A percentile compares a stretch with the other conserved stretches of the same genome.
Conservation (phyloP, 2,329 filamentous ascomycete genomes). For the Penicillium janthinellum region DNA sequence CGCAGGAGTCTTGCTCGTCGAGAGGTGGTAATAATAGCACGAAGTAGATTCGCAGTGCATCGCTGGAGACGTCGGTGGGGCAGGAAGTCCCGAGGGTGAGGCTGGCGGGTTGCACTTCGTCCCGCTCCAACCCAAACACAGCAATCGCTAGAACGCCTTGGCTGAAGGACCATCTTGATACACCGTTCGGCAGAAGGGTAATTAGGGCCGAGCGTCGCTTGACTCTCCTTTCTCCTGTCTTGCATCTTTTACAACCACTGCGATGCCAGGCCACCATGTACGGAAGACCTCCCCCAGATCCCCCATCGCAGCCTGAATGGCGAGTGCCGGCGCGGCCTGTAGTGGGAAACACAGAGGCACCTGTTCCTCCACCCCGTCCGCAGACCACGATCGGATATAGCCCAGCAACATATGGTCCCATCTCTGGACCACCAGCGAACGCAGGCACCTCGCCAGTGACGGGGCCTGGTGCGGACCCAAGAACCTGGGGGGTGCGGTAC, state of each 20-base stretch:
- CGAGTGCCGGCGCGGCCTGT: slow-evolving; percentile 32
- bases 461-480: slow-evolving; percentile 33
- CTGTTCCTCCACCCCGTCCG: slow-evolving; percentile 29
- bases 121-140: slow-evolving; percentile 1
- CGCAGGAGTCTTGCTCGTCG: not conserved
- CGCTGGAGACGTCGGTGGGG: not conserved
- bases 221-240: slow-evolving; percentile 1
- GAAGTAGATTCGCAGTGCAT: not conserved
- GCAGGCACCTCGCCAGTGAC: slow-evolving; percentile 23
- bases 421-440: slow-evolving; percentile 27
- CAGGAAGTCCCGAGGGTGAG: not conserved
- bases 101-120: not conserved
- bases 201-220: not conserved
- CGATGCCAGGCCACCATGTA: slow-evolving; percentile 34
- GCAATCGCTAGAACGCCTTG: slow-evolving; percentile 6
- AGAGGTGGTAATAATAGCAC: not conserved
- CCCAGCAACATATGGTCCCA: slow-evolving; percentile 40
- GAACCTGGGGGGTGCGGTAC: slow-evolving; percentile 48
- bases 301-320: slow-evolving; percentile 43
- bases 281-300: slow-evolving; percentile 32
- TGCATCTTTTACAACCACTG: not conserved
- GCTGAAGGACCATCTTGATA: not conserved
- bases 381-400: slow-evolving; percentile 33
- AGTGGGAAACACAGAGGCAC: slow-evolving; percentile 15
- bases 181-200: not conserved